phyloP scores from a whole-genome alignment of 495 filamentous ascomycete genomes.

The Baudoinia panamericana region DNA sequence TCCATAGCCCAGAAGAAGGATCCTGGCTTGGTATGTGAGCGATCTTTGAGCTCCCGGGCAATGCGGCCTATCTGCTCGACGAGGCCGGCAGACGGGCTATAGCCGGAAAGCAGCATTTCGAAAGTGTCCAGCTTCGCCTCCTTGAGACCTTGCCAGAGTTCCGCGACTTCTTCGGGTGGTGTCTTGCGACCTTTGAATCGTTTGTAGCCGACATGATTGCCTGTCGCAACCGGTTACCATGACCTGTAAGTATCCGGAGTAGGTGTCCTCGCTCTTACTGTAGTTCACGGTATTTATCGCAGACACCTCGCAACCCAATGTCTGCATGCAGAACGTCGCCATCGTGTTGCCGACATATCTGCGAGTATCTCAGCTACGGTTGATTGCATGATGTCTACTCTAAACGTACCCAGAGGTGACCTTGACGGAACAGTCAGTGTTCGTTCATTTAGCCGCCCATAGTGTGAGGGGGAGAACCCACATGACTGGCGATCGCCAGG shows the following conservation, averaged over 20 bases:
- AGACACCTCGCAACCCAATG: conserved; percentile 82
- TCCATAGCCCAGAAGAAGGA: conserved; percentile 96
- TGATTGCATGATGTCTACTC: too few species aligned
- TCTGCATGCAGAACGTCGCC: conserved; percentile 82
- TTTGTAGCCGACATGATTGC: conserved; percentile 84
- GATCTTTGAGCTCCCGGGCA: conserved; percentile 60
- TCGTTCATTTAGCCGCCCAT: too few species aligned
- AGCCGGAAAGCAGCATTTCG: conserved; percentile 85
- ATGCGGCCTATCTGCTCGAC: conserved; percentile 77
- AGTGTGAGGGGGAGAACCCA: conserved; percentile 31
- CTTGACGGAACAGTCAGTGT: conserved; percentile 15
- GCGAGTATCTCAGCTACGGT: conserved; percentile 5
- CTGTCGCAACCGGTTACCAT: conserved; percentile 31
- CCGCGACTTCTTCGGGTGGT: conserved; percentile 67
- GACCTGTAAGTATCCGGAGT: neutral
- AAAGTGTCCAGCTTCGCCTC: conserved; percentile 66
- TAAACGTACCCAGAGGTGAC: conserved; percentile 31
- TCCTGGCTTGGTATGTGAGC: conserved; percentile 48
- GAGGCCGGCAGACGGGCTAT: conserved; percentile 70
- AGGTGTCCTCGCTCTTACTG: conserved; percentile 41
- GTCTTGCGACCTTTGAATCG: conserved; percentile 73
- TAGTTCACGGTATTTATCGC: conserved; percentile 93
- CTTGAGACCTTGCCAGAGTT: conserved; percentile 72
- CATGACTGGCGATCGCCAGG: conserved; percentile 93
- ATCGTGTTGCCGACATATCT: conserved; percentile 98